Evolutionary conservation across 148 eudicot species (phyloP).

Genomic region (Drosera capensis): DNA sequence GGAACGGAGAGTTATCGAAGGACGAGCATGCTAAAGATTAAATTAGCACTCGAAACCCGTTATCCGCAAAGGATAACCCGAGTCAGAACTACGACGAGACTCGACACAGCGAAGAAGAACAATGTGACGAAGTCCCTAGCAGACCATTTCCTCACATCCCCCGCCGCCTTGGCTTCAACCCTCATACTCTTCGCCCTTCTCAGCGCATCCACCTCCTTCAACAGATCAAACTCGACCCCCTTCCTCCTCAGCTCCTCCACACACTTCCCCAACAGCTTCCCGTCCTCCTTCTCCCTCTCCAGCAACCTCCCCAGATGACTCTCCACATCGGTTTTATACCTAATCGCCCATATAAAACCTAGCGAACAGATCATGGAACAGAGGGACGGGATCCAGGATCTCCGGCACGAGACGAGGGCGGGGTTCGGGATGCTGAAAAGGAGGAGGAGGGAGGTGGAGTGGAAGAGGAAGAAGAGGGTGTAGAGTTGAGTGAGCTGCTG

Average conservation of each 20-base stretch:
- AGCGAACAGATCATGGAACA: constrained; percentile 47
- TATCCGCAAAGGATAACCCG: too few relatives aligned
- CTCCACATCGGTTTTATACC: constrained; percentile 64
- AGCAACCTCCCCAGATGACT: constrained; percentile 43
- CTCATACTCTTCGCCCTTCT: constrained; percentile 62
- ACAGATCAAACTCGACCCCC: constrained; percentile 63
- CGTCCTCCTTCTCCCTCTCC: constrained; percentile 65
- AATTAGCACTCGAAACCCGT: too few relatives aligned
- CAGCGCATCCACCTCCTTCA: constrained; percentile 68
- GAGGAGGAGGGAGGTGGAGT: constrained; percentile 45
- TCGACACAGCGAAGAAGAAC: constrained; percentile 52
- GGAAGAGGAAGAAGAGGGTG: constrained; percentile 73
- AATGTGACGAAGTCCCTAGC: constrained; percentile 56
- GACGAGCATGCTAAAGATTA: too few relatives aligned
- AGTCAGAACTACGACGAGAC: too few relatives aligned
- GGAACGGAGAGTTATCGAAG: too few relatives aligned
- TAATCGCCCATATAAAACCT: constrained; percentile 57
- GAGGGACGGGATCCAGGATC: constrained; percentile 62
- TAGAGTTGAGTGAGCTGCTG: constrained; percentile 61
- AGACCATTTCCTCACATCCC: constrained; percentile 55
- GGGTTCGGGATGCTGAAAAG: constrained; percentile 36
- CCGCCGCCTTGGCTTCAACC: constrained; percentile 36
- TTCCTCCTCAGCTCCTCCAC: constrained; percentile 69
- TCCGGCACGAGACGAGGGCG: constrained; percentile 15
- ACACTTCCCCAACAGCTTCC: constrained; percentile 48